Base-by-base conservation (phyloP, 2,329 filamentous ascomycete species). In the Thermothelomyces thermophilus region DNA sequence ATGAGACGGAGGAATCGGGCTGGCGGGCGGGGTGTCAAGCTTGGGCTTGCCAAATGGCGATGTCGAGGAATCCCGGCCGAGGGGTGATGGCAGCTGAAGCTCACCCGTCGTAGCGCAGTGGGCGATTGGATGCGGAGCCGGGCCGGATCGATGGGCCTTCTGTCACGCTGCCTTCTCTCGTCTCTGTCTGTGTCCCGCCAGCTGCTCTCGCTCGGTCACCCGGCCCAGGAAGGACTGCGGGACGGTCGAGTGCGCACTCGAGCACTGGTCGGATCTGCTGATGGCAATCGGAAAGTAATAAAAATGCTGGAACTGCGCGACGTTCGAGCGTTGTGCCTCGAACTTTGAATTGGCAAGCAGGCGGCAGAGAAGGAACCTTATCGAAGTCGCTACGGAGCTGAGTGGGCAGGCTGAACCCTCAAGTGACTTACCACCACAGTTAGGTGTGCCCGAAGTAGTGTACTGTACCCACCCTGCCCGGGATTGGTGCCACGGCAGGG, bases 41-140 rank as follows among this genome's bases (percentile, higher is more conserved):
- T 42, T 33, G 36, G 43, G 41, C 45, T 53, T 53, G 50, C 46
- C 45, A 35, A 42, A 52, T 54, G 46, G 53, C 50, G 50, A 50
- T 45, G 40, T 59, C 58, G 52, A 54, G 52, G 47, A 54, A 34
- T 22, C 30, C 33, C 20, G 37, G 31, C 22, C 20, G 47, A 47
- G 50, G 48, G 50, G 47, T 24, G 42, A 46, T 53, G 50, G 33
- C 46, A 51, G 39, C 44, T 52, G 44, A 50, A 26, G 46, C 22
- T 41, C 36, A 45, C 16, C 35, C 41, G 48, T 46, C 41, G 14
- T 34, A 41, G 43, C 40, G 36, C 20, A 35, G 42, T 50, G 31
- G 35, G 13, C 8, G 41, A 34, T 50, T 19, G 39, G 51, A 19
- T 51, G 51, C 48, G 51, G 53, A 53, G 53, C 53, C 35, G 46